phyloP scores from a whole-genome alignment of 345 rosid genomes.

The Turnera subulata region DNA sequence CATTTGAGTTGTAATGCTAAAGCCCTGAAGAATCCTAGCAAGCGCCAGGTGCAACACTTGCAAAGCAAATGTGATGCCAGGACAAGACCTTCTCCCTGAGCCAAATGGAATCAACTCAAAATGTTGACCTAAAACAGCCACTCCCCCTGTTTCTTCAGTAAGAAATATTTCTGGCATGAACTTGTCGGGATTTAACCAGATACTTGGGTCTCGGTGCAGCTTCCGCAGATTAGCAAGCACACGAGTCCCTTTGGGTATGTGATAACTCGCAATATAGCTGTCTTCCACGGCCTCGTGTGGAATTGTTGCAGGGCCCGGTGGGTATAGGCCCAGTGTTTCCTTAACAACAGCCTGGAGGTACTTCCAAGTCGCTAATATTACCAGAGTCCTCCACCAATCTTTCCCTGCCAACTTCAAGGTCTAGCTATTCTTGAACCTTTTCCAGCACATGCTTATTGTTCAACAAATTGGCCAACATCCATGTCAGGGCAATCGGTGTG shows the following conservation, averaged over 20 bases:
- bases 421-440: slow-evolving; percentile 38
- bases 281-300: slow-evolving; percentile 16
- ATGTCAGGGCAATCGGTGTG: slow-evolving; percentile 32
- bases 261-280: slow-evolving; percentile 3
- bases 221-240: slow-evolving; percentile 20
- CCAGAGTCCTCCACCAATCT: slow-evolving; percentile 39
- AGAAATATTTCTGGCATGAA: slow-evolving; percentile 32
- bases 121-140: slow-evolving; percentile 21
- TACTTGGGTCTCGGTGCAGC: slow-evolving; percentile 21
- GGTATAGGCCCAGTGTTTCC: slow-evolving; percentile 22
- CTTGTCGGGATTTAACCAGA: slow-evolving; percentile 21
- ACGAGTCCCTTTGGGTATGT: slow-evolving; percentile 17
- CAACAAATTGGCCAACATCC: slow-evolving; percentile 38
- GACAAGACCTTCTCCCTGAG: slow-evolving; percentile 27
- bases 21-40: slow-evolving; percentile 21
- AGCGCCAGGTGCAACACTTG: slow-evolving; percentile 20
- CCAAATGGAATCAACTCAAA: slow-evolving; percentile 32
- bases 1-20: slow-evolving; percentile 12
- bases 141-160: not conserved
- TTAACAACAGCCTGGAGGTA: slow-evolving; percentile 28
- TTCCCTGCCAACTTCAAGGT: slow-evolving; percentile 23
- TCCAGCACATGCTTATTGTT: slow-evolving; percentile 30
- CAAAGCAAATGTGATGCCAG: slow-evolving; percentile 28
- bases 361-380: slow-evolving; percentile 23
- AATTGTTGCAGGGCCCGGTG: slow-evolving; percentile 13